Evolutionary conservation across 305 asterid species (phyloP).

Genomic region (Rubia tinctorum): DNA sequence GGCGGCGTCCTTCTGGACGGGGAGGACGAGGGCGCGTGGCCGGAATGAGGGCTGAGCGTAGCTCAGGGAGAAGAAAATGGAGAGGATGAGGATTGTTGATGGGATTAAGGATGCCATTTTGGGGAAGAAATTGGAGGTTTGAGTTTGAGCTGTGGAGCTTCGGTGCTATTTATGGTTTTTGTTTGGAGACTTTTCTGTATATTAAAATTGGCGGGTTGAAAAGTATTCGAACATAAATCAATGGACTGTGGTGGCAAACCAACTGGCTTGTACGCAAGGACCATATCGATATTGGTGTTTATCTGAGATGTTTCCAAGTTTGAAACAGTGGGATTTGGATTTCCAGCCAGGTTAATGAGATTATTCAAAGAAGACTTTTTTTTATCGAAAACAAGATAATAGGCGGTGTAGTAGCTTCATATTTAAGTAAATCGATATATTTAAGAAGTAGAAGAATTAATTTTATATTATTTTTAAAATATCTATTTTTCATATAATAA

Average conservation of each 20-base stretch:
- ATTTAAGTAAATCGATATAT: too few species aligned
- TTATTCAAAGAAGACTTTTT: too few species aligned
- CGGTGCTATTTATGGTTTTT: neutral
- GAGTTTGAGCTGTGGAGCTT: neutral
- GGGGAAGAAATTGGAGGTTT: neutral
- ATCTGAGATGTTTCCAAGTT: too few species aligned
- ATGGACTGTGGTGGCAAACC: neutral
- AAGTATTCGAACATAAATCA: neutral
- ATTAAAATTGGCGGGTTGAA: neutral
- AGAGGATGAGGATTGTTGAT: neutral
- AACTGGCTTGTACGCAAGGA: neutral
- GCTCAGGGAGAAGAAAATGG: neutral
- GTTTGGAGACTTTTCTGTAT: neutral
- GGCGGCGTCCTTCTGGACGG: constrained; percentile 16
- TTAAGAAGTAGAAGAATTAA: too few species aligned
- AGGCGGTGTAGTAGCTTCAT: too few species aligned
- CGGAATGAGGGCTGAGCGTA: constrained; percentile 14
- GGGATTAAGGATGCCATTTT: constrained; percentile 10
- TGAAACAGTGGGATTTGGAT: too few species aligned
- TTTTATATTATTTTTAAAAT: too few species aligned
- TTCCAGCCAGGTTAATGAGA: too few species aligned
- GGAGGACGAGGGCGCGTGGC: constrained; percentile 19
- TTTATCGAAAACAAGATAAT: too few species aligned
- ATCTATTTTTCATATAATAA: too few species aligned
- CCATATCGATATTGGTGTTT: too few species aligned